Conservation (phyloP, 768 basidiomycete genomes). For the Agaricus subrufescens region DNA sequence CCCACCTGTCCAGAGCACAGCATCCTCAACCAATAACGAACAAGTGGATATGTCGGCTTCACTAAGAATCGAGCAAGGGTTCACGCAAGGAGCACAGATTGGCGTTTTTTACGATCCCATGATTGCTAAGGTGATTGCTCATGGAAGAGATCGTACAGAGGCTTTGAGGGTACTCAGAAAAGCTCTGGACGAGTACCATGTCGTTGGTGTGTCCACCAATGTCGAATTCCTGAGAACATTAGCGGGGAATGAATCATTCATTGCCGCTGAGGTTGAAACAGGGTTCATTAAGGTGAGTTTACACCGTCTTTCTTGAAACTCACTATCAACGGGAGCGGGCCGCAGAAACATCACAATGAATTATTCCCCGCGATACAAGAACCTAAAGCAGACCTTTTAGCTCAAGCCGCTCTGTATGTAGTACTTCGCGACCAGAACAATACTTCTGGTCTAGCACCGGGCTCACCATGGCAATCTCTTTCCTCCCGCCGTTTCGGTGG, state of each 20-base stretch:
- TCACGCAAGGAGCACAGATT: conserved; percentile 72
- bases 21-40: conserved; percentile 14
- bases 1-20: conserved; percentile 18
- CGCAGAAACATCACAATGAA: conserved; percentile 75
- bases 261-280: conserved; percentile 80
- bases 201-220: conserved; percentile 90
- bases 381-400: conserved; percentile 61
- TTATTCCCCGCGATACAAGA: conserved; percentile 67
- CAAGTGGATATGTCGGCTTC: conserved; percentile 37
- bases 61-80: conserved; percentile 88
- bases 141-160: conserved; percentile 79
- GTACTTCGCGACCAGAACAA: conserved; percentile 55
- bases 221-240: conserved; percentile 81
- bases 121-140: conserved; percentile 89
- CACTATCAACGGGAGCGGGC: not conserved
- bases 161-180: conserved; percentile 76
- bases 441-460: conserved; percentile 16
- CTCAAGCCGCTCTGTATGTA: conserved; percentile 77
- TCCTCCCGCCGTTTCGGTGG: conserved; percentile 77
- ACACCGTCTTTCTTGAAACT: not conserved
- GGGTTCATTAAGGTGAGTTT: conserved; percentile 76
- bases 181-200: conserved; percentile 83
- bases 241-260: conserved; percentile 74
- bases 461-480: conserved; percentile 68
- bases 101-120: conserved; percentile 90